These are phyloP conservation scores for Acacia confusa DNA, from an alignment of 306 rosid genomes.

Conservation along the genomic window DNA sequence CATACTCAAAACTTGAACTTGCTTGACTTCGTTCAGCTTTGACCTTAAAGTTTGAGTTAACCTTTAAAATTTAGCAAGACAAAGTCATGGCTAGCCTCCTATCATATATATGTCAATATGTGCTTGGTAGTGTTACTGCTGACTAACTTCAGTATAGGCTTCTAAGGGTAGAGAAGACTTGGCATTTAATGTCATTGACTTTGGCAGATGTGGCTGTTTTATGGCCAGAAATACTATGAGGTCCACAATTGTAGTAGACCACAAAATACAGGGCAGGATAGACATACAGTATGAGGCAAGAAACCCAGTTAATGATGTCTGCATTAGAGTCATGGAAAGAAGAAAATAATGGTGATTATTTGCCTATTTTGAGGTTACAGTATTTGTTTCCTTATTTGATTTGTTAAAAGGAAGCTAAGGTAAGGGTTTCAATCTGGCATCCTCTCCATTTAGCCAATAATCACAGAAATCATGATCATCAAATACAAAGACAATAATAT, in stretches of 20 bases:
- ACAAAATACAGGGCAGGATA: not conserved
- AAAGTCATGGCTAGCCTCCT: not conserved
- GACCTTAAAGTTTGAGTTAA: not conserved
- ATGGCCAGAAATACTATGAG: not conserved
- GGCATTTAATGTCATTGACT: not conserved
- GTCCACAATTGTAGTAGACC: not conserved
- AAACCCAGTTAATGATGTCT: not conserved
- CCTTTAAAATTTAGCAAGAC: not conserved
- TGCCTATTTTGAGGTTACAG: not conserved
- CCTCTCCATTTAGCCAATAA: not conserved
- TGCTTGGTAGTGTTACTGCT: not conserved
- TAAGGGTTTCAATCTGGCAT: not conserved
- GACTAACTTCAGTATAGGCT: not conserved
- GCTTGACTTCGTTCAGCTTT: not conserved
- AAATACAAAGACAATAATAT: not conserved
- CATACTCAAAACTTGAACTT: not conserved
- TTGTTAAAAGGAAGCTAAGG: not conserved
- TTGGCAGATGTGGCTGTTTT: not conserved
- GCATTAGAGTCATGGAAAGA: not conserved
- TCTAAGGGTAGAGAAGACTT: not conserved
- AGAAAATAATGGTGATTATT: not conserved
- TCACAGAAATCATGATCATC: not conserved
- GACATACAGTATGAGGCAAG: not conserved
- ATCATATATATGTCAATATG: not conserved
- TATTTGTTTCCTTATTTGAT: not conserved